Evolutionary conservation across 345 rosid species (phyloP), one percentile per base, ranked within the genome.

Genomic region (Gynandropsis gynandra): DNA sequence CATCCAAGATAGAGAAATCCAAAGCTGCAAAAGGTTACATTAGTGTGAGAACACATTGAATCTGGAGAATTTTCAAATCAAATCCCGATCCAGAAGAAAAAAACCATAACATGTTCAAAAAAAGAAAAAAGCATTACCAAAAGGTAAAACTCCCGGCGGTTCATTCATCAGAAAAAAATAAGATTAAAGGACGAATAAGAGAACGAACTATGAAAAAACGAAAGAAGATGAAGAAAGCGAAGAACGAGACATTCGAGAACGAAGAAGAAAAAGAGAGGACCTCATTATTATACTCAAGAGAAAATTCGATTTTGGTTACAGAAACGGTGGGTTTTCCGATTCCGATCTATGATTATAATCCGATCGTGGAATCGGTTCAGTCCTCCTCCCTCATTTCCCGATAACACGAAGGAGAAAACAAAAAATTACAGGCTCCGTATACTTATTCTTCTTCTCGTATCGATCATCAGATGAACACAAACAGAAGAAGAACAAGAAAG

Each of bases 251-350:
- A n/a, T n/a, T n/a, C n/a, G 50, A 50, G 10, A 50, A 37, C 27
- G 40, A 57, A 38, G 48, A 60, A 50, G 56, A 14, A n/a, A 37
- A 60, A 42, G 44, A 52, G 19, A 65, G 55, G 47, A 66, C 70
- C 70, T 66, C 70, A 66, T 66, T 65, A 66, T 66, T 66, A 59
- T 58, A 59, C 70, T 55, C 38, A 53, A 46, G 59, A 44, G 29
- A 18, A 53, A 49, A 58, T 59, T 46, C 33, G 24, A 52, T 52
- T n/a, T n/a, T n/a, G n/a, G n/a, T n/a, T n/a, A n/a, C n/a, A n/a
- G n/a, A n/a, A n/a, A n/a, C n/a, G n/a, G 40, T 47, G 35, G 29
- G 18, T 52, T 40, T 50, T 58, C 7, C 31, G 48, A 38, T 46
- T 40, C 24, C 65, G 70, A 59, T 66, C 65, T 59, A 51, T 59